A percentile compares a stretch with the other conserved stretches of the same genome.
phyloP scores from a whole-genome alignment of 441 rosid species.

The Isatis lusitanica region DNA sequence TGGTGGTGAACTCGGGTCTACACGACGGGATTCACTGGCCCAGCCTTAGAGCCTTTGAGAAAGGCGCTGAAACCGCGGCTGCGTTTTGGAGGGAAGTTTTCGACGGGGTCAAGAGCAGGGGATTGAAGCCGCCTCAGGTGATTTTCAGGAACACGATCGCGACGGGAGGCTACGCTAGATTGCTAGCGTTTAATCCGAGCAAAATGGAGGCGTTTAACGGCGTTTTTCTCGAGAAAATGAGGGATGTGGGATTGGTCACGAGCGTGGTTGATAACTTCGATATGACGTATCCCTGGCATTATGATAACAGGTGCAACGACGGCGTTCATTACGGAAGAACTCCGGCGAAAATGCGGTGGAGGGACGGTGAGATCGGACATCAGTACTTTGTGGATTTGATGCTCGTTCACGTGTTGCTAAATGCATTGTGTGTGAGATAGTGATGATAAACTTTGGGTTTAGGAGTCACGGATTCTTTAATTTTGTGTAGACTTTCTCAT shows the following conservation, averaged over 20 bases:
- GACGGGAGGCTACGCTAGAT: slow-evolving; percentile 84
- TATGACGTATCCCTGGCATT: slow-evolving; percentile 95
- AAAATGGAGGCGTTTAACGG: slow-evolving; percentile 90
- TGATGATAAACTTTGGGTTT: slow-evolving; percentile 26
- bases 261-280: slow-evolving; percentile 86
- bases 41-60: slow-evolving; percentile 51
- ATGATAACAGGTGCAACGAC: slow-evolving; percentile 81
- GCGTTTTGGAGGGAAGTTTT: slow-evolving; percentile 74
- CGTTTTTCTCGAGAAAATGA: slow-evolving; percentile 70
- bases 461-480: slow-evolving; percentile 32
- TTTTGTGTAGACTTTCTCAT: slow-evolving; percentile 19
- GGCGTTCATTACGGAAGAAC: slow-evolving; percentile 96
- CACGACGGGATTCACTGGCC: slow-evolving; percentile 84
- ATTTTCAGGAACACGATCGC: slow-evolving; percentile 79
- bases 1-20: slow-evolving; percentile 87
- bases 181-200: slow-evolving; percentile 73
- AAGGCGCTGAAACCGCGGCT: slow-evolving; percentile 68
- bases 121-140: slow-evolving; percentile 60
- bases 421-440: slow-evolving; percentile 59
- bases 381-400: slow-evolving; percentile 95
- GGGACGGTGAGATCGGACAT: slow-evolving; percentile 93
- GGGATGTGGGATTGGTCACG: slow-evolving; percentile 55
- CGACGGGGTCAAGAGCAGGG: slow-evolving; percentile 57
- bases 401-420: slow-evolving; percentile 83
- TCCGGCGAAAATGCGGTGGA: slow-evolving; percentile 81